Conservation (phyloP, 2,329 filamentous ascomycete species). For the Teratosphaeriaceae sp. region DNA sequence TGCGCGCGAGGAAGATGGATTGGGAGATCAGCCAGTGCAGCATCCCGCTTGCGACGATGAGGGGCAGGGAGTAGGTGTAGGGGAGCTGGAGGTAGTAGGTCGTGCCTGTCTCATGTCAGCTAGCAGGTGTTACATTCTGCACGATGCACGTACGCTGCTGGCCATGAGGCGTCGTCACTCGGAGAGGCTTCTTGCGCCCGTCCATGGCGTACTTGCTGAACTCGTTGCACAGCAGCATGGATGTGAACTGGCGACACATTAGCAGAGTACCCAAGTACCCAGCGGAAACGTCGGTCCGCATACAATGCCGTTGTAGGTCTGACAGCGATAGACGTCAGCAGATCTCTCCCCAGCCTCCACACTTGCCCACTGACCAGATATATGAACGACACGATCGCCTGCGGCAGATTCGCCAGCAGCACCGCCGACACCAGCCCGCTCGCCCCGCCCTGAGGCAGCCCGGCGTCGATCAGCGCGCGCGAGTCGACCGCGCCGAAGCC, state of each 20-base stretch:
- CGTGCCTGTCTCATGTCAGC: conserved; percentile 3
- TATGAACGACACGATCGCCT: conserved; percentile 40
- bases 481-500: conserved; percentile 12
- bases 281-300: no score
- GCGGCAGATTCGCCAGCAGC: conserved; percentile 42
- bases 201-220: conserved; percentile 35
- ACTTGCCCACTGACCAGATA: no score
- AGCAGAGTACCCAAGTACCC: no score
- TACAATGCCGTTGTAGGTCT: conserved; percentile 39
- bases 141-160: conserved; percentile 31
- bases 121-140: no score
- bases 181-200: conserved; percentile 26
- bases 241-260: not conserved
- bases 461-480: conserved; percentile 6
- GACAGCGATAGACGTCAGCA: no score
- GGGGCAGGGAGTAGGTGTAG: conserved; percentile 32
- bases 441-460: conserved; percentile 6
- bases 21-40: conserved; percentile 43
- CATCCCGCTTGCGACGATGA: conserved; percentile 27
- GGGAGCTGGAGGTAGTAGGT: conserved; percentile 39
- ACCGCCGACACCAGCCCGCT: conserved; percentile 15
- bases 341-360: no score
- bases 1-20: conserved; percentile 35
- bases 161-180: conserved; percentile 32
- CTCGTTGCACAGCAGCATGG: conserved; percentile 41